Evolutionary conservation across 768 basidiomycete species (phyloP).

Genomic region (Fomitopsis pulvina): DNA sequence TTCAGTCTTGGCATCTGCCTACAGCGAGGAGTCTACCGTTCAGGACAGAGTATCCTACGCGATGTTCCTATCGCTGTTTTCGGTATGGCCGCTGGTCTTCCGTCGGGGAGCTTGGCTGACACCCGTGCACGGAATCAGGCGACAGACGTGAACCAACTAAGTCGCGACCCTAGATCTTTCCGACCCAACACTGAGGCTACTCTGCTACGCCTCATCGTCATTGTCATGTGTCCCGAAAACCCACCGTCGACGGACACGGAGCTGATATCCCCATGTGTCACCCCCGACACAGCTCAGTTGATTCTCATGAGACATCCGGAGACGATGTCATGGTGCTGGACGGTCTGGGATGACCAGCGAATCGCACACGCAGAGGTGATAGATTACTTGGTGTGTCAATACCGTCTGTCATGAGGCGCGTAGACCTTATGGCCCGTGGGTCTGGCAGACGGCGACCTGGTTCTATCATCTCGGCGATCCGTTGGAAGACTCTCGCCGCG

Average conservation of each 20-base stretch:
- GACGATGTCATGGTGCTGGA: slow-evolving; percentile 60
- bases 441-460: slow-evolving; percentile 45
- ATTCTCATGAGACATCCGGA: slow-evolving; percentile 56
- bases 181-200: slow-evolving; percentile 41
- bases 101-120: no score
- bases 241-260: neutral
- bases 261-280: slow-evolving; percentile 9
- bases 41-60: slow-evolving; percentile 27
- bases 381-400: slow-evolving; percentile 36
- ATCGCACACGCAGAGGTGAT: slow-evolving; percentile 43
- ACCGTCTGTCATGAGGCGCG: no score
- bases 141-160: slow-evolving; percentile 1
- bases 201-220: slow-evolving; percentile 39
- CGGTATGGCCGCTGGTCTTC: slow-evolving; percentile 22
- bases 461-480: slow-evolving; percentile 34
- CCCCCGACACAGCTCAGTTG: slow-evolving; percentile 36
- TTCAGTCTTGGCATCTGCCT: neutral
- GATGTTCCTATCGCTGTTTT: slow-evolving; percentile 30
- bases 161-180: slow-evolving; percentile 19
- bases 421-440: no score
- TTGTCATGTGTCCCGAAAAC: slow-evolving; percentile 25
- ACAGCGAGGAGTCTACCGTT: neutral
- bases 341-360: slow-evolving; percentile 50
- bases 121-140: no score
- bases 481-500: neutral